These are phyloP conservation scores for Trichoderma sp. DNA, from an alignment of 2,329 filamentous ascomycete species.

Conservation along the genomic window DNA sequence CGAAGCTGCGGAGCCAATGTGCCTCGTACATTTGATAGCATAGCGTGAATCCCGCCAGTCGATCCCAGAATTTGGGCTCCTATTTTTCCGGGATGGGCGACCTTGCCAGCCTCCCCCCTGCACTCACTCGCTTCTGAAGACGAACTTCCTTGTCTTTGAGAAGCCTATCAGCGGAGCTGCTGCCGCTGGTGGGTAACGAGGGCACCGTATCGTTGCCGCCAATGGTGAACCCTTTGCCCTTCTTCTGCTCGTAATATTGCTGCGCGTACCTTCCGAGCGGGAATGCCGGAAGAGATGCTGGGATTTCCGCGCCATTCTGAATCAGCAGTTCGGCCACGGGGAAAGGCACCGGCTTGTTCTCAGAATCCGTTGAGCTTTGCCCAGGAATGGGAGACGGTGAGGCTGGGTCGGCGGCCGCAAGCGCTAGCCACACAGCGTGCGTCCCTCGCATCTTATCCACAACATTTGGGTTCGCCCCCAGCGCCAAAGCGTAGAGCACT, in stretches of 20 bases:
- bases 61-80: slow-evolving; percentile 43
- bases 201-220: slow-evolving; percentile 59
- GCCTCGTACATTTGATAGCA: slow-evolving; percentile 38
- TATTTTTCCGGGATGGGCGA: slow-evolving; percentile 62
- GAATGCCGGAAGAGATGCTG: slow-evolving; percentile 71
- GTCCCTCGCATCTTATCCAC: slow-evolving; percentile 83
- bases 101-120: slow-evolving; percentile 68
- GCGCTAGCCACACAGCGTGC: slow-evolving; percentile 83
- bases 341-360: slow-evolving; percentile 65
- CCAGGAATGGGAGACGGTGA: slow-evolving; percentile 58
- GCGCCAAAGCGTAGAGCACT: slow-evolving; percentile 84
- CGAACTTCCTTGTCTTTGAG: slow-evolving; percentile 65
- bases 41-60: slow-evolving; percentile 38
- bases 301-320: slow-evolving; percentile 92
- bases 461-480: slow-evolving; percentile 83
- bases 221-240: slow-evolving; percentile 45
- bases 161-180: slow-evolving; percentile 47
- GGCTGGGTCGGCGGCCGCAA: slow-evolving; percentile 89
- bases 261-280: slow-evolving; percentile 78
- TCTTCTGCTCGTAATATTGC: slow-evolving; percentile 80
- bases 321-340: slow-evolving; percentile 86
- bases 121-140: slow-evolving; percentile 76
- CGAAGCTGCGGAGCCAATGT: slow-evolving; percentile 29
- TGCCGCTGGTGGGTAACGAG: slow-evolving; percentile 52
- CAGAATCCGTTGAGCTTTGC: slow-evolving; percentile 40